These are phyloP conservation scores for Iris pallida DNA, from an alignment of 116 monocot genomes.

Conservation along the genomic window DNA sequence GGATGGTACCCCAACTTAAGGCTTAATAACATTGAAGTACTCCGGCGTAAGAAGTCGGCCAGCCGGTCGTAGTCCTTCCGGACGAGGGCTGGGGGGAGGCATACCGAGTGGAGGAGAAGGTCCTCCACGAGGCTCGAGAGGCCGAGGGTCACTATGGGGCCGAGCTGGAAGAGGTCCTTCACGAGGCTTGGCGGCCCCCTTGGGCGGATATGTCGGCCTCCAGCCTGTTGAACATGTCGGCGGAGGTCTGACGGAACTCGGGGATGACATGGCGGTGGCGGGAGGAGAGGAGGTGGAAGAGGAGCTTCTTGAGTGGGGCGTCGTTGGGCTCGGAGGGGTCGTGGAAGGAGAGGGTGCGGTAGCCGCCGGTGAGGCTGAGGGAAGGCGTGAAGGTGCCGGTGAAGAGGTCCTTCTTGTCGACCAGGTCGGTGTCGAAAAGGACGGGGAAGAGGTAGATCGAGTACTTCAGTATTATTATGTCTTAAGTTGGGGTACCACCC, in stretches of 20 bases:
- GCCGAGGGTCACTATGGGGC: conserved; percentile 28
- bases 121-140: conserved; percentile 37
- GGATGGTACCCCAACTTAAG: too few relatives aligned
- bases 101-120: conserved; percentile 24
- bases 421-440: conserved; percentile 43
- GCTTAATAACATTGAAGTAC: too few relatives aligned
- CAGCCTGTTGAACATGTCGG: too few relatives aligned
- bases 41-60: conserved; percentile 52
- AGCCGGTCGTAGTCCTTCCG: conserved; percentile 29
- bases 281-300: conserved; percentile 34
- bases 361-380: conserved; percentile 46
- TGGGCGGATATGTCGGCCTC: too few relatives aligned
- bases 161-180: too few relatives aligned
- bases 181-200: too few relatives aligned
- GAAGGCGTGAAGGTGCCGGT: too few relatives aligned
- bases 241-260: conserved; percentile 22
- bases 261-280: conserved; percentile 25
- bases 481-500: too few relatives aligned
- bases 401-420: conserved; percentile 47
- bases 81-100: conserved; percentile 25
- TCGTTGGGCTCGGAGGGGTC: conserved; percentile 49
- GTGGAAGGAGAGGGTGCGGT: conserved; percentile 43
- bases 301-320: conserved; percentile 25
- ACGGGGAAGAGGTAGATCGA: too few relatives aligned
- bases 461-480: too few relatives aligned